Percentiles rank a stretch among this genome's conserved stretches.
Conservation (phyloP, 2,329 filamentous ascomycete species). For the Ramichloridium luteum region DNA sequence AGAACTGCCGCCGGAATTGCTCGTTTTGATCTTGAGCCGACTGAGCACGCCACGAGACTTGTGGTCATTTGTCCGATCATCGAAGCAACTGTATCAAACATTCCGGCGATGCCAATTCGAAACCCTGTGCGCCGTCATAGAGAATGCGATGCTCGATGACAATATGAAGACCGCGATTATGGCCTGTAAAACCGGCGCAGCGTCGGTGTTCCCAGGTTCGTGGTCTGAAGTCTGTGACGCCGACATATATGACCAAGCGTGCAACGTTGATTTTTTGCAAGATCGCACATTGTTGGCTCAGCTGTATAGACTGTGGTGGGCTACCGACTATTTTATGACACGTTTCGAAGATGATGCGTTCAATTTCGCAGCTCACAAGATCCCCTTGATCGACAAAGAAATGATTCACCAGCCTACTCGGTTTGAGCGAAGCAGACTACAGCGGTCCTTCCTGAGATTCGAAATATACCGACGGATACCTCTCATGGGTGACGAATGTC, state of each 20-base stretch:
- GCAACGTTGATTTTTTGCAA: too few species aligned
- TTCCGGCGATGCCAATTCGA: not conserved
- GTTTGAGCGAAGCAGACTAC: constrained; percentile 1
- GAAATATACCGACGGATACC: not conserved
- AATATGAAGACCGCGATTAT: not conserved
- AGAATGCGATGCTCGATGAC: constrained; percentile 1
- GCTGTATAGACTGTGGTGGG: constrained; percentile 1
- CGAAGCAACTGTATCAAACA: not conserved
- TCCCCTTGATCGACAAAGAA: too few species aligned
- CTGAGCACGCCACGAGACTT: not conserved
- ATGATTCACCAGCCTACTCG: too few species aligned
- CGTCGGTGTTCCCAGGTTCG: not conserved
- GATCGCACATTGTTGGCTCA: not conserved
- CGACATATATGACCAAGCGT: too few species aligned
- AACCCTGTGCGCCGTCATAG: not conserved
- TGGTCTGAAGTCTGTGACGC: too few species aligned
- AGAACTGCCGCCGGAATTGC: not conserved
- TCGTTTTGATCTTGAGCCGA: not conserved
- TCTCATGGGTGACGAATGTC: too few species aligned
- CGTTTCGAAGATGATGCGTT: too few species aligned
- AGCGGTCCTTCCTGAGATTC: not conserved
- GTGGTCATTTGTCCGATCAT: not conserved
- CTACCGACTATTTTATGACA: not conserved
- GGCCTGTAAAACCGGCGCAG: not conserved
- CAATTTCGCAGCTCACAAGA: too few species aligned